Evolutionary conservation across 2,329 filamentous ascomycete species (phyloP).

Genomic region (Aspergillus sp.): DNA sequence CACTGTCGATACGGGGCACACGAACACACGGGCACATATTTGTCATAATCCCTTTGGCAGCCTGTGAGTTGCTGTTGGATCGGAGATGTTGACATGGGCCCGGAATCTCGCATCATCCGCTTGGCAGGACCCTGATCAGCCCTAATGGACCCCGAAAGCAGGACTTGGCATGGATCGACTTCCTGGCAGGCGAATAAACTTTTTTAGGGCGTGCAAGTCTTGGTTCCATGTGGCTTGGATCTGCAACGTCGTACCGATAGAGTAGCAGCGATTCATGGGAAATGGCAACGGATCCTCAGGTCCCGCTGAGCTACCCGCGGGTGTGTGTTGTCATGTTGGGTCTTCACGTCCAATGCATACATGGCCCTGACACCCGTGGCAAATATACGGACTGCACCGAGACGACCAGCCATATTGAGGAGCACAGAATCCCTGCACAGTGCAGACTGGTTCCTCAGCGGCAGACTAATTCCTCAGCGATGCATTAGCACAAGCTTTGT

Average conservation of each 20-base stretch:
- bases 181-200: neutral
- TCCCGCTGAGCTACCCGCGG: too few relatives aligned
- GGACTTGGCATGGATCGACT: neutral
- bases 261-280: too few relatives aligned
- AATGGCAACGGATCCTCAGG: too few relatives aligned
- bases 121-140: neutral
- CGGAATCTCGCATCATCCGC: conserved; percentile 9
- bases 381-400: neutral
- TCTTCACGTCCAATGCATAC: too few relatives aligned
- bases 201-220: neutral
- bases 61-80: neutral
- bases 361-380: too few relatives aligned
- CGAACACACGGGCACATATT: too few relatives aligned
- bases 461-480: neutral
- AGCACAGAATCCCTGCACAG: neutral
- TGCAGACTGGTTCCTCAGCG: neutral
- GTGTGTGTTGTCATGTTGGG: too few relatives aligned
- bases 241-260: too few relatives aligned
- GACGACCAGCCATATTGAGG: neutral
- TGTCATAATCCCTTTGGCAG: too few relatives aligned
- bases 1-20: conserved; percentile 8
- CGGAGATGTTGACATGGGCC: neutral
- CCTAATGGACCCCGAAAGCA: neutral
- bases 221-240: too few relatives aligned
- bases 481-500: neutral